Base-by-base conservation (phyloP, 306 rosid species). In the Luffa aegyptiaca region DNA sequence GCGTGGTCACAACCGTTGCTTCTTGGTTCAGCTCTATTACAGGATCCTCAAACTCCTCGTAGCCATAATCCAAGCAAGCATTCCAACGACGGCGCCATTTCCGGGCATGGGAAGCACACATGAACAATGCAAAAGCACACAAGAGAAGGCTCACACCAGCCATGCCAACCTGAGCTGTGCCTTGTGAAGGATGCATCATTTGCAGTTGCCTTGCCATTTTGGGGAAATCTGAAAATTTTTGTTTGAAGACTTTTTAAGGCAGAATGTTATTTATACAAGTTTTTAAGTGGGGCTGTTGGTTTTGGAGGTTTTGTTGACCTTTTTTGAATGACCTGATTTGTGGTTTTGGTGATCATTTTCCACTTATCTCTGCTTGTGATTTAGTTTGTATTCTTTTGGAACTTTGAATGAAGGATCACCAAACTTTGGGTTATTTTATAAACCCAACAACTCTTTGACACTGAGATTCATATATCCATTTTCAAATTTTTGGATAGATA, bases 91-190 rank as follows among this genome's bases (percentile, higher is more conserved):
- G 51, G 0, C 77, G 86, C 88, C 90, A 76, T 83, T 71, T 87
- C 56, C 84, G 87, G 0, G 92, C 88, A 79, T 86, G 95, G 53
- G 97, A 94, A 74, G 97, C 97, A 69, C 97, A 91, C 97, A 92
- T 88, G 66, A 94, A 80, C 86, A 94, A 18, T 2, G 90, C 93
- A 52, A 87, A 20, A 48, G 86, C 92, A 75, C 92, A 92, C 37
- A 89, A 14, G 48, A 85, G 70, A 56, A 94, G 89, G 81, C 85
- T 88, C 80, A 86, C 80, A 0, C 76, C 85, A 10, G 88, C 83
- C 49, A 90, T 41, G 21, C 83, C 86, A 52, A 84, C 45, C 8
- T 86, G 85, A 85, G 86, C 85, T 62, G 87, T 53, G 83, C 39
- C 85, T 53, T 84, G 85, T 45, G 59, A 71, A 56, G 74, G 31